Evolutionary conservation across 148 eudicot genomes (phyloP).

Genomic region (Polygonum aviculare): DNA sequence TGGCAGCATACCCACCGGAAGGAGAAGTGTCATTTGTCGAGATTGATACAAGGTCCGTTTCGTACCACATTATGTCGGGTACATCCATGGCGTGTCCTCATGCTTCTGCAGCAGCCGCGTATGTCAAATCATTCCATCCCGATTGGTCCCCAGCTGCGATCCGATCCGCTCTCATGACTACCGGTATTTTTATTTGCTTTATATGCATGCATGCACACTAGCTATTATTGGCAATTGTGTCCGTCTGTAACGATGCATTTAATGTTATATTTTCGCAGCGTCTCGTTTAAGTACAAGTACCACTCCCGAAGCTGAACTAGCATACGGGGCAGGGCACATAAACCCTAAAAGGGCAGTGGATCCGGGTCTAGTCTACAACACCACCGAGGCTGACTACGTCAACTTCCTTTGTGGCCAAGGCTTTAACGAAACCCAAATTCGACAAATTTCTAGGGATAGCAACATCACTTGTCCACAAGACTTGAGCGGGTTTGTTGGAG

Average conservation of each 20-base stretch:
- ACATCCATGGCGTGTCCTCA: constrained; percentile 83
- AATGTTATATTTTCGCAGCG: constrained; percentile 10
- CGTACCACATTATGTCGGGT: constrained; percentile 18
- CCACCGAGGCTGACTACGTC: constrained; percentile 19
- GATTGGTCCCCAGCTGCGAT: constrained; percentile 82
- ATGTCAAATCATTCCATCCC: constrained; percentile 72
- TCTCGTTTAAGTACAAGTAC: constrained; percentile 12
- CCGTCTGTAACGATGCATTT: not conserved
- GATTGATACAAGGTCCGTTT: constrained; percentile 17
- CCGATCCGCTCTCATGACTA: constrained; percentile 93
- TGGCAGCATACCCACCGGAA: constrained; percentile 44
- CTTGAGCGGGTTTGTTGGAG: not conserved
- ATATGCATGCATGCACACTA: no score
- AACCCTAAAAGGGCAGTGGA: constrained; percentile 21
- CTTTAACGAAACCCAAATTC: not conserved
- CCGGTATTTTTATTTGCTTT: constrained; percentile 22
- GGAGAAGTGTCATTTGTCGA: constrained; percentile 4
- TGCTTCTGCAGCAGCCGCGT: constrained; percentile 63
- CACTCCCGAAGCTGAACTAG: constrained; percentile 24
- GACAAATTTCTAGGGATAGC: constrained; percentile 14
- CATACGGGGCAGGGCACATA: constrained; percentile 32
- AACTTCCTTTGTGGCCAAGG: constrained; percentile 33
- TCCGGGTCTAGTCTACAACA: constrained; percentile 32
- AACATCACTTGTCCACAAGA: constrained; percentile 2
- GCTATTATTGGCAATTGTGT: no score